A percentile compares a stretch with the other conserved stretches of the same genome.
Conservation (phyloP, 1,284 basidiomycete genomes). For the Leccinum griseonigrum region DNA sequence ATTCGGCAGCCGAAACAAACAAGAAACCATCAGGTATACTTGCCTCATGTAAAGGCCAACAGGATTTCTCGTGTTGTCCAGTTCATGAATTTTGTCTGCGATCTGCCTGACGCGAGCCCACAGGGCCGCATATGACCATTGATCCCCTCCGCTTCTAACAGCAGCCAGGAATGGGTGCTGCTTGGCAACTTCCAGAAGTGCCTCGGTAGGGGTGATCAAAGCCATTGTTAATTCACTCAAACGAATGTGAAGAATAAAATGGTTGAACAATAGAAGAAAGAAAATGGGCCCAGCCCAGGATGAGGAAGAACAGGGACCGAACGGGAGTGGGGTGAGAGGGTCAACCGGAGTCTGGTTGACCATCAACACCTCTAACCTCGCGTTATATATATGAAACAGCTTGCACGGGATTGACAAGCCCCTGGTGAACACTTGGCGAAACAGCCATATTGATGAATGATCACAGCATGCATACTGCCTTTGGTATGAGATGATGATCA, state of each 20-base stretch:
- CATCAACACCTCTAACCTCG: not conserved
- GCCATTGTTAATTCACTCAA: conserved; percentile 14
- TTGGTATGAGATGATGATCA: not conserved
- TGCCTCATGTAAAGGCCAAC: conserved; percentile 26
- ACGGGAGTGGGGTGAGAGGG: conserved; percentile 3
- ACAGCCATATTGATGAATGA: conserved; percentile 8
- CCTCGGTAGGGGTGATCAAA: conserved; percentile 28
- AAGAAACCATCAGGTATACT: not conserved
- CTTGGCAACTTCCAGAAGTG: conserved; percentile 31
- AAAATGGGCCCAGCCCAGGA: conserved; percentile 20
- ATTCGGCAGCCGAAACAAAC: not conserved
- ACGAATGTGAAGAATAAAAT: conserved; percentile 1
- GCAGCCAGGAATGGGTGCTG: conserved; percentile 24
- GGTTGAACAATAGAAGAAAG: not conserved
- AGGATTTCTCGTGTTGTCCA: conserved; percentile 24
- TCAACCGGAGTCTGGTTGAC: conserved; percentile 12
- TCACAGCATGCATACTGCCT: not conserved
- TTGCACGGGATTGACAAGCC: not conserved
- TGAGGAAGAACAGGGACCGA: conserved; percentile 4
- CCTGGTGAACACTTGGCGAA: not conserved
- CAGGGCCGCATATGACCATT: conserved; percentile 32
- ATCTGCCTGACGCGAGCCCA: conserved; percentile 29
- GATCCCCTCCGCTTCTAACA: conserved; percentile 16
- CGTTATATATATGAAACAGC: conserved; percentile 13
- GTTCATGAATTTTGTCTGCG: conserved; percentile 19